Evolutionary conservation across 371 early-diverging fungal species (phyloP).

Genomic region (Nematocida sp.): DNA sequence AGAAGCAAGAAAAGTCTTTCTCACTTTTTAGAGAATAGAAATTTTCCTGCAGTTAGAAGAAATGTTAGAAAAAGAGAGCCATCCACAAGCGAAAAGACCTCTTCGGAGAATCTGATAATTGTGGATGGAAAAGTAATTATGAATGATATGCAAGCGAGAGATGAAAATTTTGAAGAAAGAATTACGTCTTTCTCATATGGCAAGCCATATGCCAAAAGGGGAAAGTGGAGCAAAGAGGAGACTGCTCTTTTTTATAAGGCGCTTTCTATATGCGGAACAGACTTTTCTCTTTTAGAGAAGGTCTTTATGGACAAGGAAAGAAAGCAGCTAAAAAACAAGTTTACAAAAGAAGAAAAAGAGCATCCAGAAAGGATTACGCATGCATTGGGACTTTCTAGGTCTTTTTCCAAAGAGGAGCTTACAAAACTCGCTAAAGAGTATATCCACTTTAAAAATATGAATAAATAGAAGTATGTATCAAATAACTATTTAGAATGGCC

Average conservation of each 20-base stretch:
- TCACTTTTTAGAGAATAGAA: constrained; percentile 63
- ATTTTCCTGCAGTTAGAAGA: constrained; percentile 54
- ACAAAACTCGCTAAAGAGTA: constrained; percentile 25
- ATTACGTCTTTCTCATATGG: constrained; percentile 64
- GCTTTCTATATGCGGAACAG: constrained; percentile 62
- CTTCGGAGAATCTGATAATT: constrained; percentile 55
- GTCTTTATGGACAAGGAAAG: constrained; percentile 63
- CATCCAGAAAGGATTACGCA: constrained; percentile 17
- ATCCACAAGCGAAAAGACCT: not conserved
- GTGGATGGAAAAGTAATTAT: constrained; percentile 62
- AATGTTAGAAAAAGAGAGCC: constrained; percentile 27
- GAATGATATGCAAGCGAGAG: constrained; percentile 33
- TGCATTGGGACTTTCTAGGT: not conserved
- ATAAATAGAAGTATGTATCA: no score
- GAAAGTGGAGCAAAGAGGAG: constrained; percentile 63
- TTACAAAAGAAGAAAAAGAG: constrained; percentile 56
- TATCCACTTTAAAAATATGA: constrained; percentile 11
- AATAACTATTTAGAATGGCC: no score
- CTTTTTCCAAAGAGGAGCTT: constrained; percentile 26
- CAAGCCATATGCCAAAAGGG: constrained; percentile 33
- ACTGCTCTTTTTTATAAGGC: constrained; percentile 63
- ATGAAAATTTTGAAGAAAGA: constrained; percentile 44
- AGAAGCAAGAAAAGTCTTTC: constrained; percentile 26
- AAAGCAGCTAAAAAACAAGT: constrained; percentile 63
- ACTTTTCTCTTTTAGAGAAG: constrained; percentile 63